Conservation (phyloP, 1,284 basidiomycete species). For the Termitomyces sp. region DNA sequence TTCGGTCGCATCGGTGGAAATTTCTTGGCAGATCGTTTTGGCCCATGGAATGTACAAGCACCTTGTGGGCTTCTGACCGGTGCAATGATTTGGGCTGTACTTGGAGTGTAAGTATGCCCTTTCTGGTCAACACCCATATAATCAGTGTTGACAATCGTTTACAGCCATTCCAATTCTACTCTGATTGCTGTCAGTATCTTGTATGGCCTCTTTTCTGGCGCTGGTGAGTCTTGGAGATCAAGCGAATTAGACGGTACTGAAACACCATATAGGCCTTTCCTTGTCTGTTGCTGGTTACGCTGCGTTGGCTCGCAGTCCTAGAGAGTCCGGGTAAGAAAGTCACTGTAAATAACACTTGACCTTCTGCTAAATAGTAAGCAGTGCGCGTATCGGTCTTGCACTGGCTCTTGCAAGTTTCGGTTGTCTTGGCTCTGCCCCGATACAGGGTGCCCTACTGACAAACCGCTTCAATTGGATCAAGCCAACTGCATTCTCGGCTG, state of each 20-base stretch:
- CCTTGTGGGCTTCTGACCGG: slow-evolving; percentile 16
- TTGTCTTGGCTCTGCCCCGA: slow-evolving; percentile 17
- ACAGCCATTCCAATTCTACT: slow-evolving; percentile 18
- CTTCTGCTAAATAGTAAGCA: slow-evolving; percentile 1
- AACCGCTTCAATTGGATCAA: slow-evolving; percentile 18
- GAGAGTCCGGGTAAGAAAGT: slow-evolving; percentile 22
- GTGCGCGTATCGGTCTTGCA: slow-evolving; percentile 20
- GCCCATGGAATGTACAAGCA: slow-evolving; percentile 21
- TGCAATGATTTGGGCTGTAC: slow-evolving; percentile 22
- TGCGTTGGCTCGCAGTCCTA: slow-evolving; percentile 18
- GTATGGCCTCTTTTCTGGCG: slow-evolving; percentile 25
- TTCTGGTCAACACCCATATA: too few relatives aligned
- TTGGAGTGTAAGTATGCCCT: slow-evolving; percentile 22
- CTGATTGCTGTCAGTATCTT: slow-evolving; percentile 21
- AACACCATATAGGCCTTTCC: slow-evolving; percentile 18
- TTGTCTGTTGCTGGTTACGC: slow-evolving; percentile 18
- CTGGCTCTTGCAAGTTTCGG: slow-evolving; percentile 19
- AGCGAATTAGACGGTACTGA: not conserved
- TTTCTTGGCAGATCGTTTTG: slow-evolving; percentile 21
- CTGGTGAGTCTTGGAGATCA: slow-evolving; percentile 15
- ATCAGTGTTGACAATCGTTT: not conserved
- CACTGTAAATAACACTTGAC: not conserved
- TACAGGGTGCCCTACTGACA: slow-evolving; percentile 22
- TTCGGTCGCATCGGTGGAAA: slow-evolving; percentile 22
- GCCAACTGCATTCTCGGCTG: slow-evolving; percentile 21